Percentiles rank a stretch among this genome's conserved stretches.
Conservation (phyloP, 345 rosid genomes). For the Citrus inodora region DNA sequence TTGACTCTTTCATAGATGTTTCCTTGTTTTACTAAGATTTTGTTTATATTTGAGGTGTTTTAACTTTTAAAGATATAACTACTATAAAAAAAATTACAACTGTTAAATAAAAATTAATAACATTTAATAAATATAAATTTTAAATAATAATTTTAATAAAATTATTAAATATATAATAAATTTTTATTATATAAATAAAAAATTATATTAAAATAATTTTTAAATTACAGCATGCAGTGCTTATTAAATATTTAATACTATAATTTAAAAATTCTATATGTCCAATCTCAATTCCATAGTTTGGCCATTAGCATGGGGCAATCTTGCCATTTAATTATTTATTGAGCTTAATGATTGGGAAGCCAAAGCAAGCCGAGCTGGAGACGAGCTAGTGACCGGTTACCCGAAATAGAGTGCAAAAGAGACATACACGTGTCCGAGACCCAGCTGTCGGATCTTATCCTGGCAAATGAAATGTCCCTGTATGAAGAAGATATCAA, state of each 20-base stretch:
- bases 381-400: constrained; percentile 11
- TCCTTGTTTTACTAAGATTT: not conserved
- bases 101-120: too few species aligned
- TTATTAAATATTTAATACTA: too few species aligned
- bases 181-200: too few species aligned
- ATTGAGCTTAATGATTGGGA: not conserved
- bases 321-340: not conserved
- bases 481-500: not conserved
- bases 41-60: accelerated
- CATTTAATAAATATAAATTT: too few species aligned
- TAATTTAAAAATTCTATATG: too few species aligned
- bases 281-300: accelerated
- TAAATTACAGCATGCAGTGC: accelerated
- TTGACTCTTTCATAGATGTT: too few species aligned
- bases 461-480: constrained; percentile 21
- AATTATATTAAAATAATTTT: too few species aligned
- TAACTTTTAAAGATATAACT: too few species aligned
- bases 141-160: too few species aligned
- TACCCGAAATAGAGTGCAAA: not conserved
- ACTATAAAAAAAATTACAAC: accelerated
- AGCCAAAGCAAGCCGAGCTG: not conserved
- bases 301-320: too few species aligned
- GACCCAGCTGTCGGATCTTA: constrained; percentile 44
- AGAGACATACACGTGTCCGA: constrained; percentile 31
- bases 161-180: too few species aligned